These are phyloP conservation scores for Gossypium lobatum DNA, from an alignment of 441 rosid genomes.

Conservation along the genomic window DNA sequence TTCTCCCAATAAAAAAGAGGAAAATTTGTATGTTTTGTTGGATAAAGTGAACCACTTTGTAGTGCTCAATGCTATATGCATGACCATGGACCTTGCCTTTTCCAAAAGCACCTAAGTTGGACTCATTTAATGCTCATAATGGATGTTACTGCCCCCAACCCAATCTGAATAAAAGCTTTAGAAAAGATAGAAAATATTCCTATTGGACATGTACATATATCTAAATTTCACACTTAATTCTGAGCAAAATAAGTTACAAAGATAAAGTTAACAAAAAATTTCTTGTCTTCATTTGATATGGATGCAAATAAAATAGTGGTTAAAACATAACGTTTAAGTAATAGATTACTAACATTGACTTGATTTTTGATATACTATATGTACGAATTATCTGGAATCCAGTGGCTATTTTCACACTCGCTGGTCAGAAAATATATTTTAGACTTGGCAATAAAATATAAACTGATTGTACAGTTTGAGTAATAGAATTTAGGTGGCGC, in stretches of 20 bases:
- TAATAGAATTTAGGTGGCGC: not conserved
- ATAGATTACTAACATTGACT: not conserved
- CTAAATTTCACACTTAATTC: not conserved
- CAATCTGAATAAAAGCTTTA: not conserved
- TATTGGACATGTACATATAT: not conserved
- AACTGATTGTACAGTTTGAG: not conserved
- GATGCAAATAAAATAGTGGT: not conserved
- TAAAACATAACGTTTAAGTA: not conserved
- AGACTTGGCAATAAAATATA: constrained; percentile 1
- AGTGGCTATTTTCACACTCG: not conserved
- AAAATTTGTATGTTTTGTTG: not conserved
- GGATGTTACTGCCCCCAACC: not conserved
- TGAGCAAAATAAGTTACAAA: not conserved
- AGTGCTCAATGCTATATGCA: not conserved
- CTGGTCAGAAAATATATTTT: not conserved
- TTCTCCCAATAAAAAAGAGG: not conserved
- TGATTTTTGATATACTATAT: not conserved
- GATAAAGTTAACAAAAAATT: not conserved
- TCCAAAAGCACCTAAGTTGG: not conserved
- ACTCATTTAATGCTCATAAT: not conserved
- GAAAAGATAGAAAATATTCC: not conserved
- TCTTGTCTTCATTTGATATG: not conserved
- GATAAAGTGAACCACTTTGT: not conserved
- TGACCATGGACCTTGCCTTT: not conserved
- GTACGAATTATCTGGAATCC: not conserved